A percentile compares a stretch with the other conserved stretches of the same genome.
Conservation (phyloP, 345 rosid species). For the Moricandia arvensis region DNA sequence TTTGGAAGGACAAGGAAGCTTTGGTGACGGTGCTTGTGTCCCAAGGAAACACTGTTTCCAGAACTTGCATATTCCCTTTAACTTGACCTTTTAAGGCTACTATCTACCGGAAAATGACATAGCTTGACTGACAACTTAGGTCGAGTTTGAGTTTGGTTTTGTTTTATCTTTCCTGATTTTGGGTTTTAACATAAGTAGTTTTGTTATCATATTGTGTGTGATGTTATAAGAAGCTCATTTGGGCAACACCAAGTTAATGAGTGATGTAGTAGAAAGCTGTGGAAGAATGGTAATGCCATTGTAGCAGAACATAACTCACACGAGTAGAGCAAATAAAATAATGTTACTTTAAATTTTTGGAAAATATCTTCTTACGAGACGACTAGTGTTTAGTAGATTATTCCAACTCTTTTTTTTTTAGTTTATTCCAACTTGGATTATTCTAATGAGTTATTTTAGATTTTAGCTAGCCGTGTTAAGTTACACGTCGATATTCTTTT, state of each 20-base stretch:
- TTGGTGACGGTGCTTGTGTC: slow-evolving; percentile 38
- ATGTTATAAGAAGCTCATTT: slow-evolving; percentile 20
- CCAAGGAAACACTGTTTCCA: slow-evolving; percentile 45
- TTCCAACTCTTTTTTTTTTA: too few relatives aligned
- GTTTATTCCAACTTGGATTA: too few relatives aligned
- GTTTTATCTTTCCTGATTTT: slow-evolving; percentile 5
- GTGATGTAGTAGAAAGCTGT: slow-evolving; percentile 4
- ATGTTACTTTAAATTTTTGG: too few relatives aligned
- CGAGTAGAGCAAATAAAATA: too few relatives aligned
- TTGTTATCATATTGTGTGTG: slow-evolving; percentile 17
- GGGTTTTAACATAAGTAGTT: slow-evolving; percentile 5
- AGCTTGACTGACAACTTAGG: slow-evolving; percentile 27
- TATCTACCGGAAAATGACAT: background rate
- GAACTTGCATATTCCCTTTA: slow-evolving; percentile 54
- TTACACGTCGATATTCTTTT: too few relatives aligned
- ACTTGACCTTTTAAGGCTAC: slow-evolving; percentile 16
- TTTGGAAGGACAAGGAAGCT: slow-evolving; percentile 50
- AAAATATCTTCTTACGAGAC: too few relatives aligned
- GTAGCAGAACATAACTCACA: too few relatives aligned
- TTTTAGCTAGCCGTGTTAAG: too few relatives aligned
- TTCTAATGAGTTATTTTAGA: too few relatives aligned
- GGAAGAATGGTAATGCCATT: too few relatives aligned
- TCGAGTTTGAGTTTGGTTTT: slow-evolving; percentile 28
- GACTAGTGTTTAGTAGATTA: too few relatives aligned
- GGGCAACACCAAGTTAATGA: slow-evolving; percentile 1